Evolutionary conservation across 768 basidiomycete genomes (phyloP), one percentile per base, ranked within the genome.

Genomic region (Terana coerulea): DNA sequence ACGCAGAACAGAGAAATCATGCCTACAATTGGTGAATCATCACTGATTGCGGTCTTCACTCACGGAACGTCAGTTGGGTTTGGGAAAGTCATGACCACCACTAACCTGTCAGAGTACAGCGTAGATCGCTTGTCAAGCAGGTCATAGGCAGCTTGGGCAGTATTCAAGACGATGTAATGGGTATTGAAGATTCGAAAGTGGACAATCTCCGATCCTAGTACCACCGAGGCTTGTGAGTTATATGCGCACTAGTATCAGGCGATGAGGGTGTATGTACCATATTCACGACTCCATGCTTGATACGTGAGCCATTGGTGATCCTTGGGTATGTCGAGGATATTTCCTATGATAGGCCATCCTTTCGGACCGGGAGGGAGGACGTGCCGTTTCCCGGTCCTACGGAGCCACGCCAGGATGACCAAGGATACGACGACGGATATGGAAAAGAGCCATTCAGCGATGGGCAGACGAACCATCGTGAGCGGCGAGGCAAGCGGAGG

Each of bases 321-420:
- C 30, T 41, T 24, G 5, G 69, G 64, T 25, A 72, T 48, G 34
- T 69, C 61, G 5, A 65, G 55, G 0, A 68, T 35, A 49, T 72
- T 72, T 31, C 70, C 69, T 10, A 72, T 51, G n/a, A 70, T 39
- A 6, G 70, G 70, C 24, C 61, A 49, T 10, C 65, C 66, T 8
- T 45, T 58, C 17, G 70, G 70, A 10, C 70, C 70, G 3, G 70
- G 70, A 12, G 64, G 65, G 7, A 19, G 28, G 17, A 25, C 22
- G 41, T 43, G 8, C 15, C 31, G 31, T 33, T 33, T 33, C n/a
- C n/a, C n/a, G n/a, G n/a, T n/a, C n/a, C n/a, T n/a, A n/a, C n/a
- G n/a, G n/a, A n/a, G n/a, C n/a, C n/a, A n/a, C n/a, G n/a, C n/a
- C 8, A 33, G 31, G 15, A 9, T 9, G 31, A 15, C 31, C 9